Evolutionary conservation across 2,329 filamentous ascomycete species (phyloP).

Genomic region (Diplocarpon mali): DNA sequence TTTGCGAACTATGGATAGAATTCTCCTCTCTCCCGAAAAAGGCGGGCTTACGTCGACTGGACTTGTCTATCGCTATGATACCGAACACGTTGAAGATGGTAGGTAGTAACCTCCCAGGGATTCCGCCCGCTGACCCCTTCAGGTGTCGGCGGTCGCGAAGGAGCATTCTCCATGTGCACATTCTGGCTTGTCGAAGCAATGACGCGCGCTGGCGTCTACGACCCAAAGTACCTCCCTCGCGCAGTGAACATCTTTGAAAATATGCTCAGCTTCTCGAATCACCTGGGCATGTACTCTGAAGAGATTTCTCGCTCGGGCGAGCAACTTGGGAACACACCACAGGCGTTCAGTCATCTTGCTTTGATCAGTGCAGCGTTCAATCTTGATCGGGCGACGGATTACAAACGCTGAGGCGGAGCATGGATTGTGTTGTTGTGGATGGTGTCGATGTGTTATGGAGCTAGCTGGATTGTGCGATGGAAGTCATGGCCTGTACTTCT

Average conservation of each 20-base stretch:
- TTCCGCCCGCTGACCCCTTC: conserved; percentile 11
- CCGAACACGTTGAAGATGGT: conserved; percentile 58
- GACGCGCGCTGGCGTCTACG: conserved; percentile 55
- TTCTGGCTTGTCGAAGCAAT: conserved; percentile 76
- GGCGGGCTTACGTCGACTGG: conserved; percentile 66
- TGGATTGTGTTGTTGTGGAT: too few species aligned
- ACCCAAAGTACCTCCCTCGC: conserved; percentile 49
- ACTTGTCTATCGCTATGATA: conserved; percentile 66
- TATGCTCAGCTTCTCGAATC: conserved; percentile 66
- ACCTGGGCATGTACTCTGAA: conserved; percentile 68
- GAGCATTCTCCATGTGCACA: conserved; percentile 71
- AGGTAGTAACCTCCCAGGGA: conserved; percentile 10
- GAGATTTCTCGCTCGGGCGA: conserved; percentile 66
- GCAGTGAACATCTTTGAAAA: conserved; percentile 67
- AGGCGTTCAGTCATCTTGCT: conserved; percentile 68
- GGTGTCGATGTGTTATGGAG: too few species aligned
- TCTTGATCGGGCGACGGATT: conserved; percentile 41
- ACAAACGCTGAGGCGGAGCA: conserved; percentile 1
- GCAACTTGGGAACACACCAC: conserved; percentile 69
- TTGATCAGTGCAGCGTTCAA: conserved; percentile 71
- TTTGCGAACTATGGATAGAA: conserved; percentile 58
- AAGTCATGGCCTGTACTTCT: too few species aligned
- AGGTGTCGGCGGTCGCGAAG: conserved; percentile 65
- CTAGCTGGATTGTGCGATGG: too few species aligned
- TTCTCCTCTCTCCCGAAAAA: conserved; percentile 61